Base-by-base conservation (phyloP, 1,139 yeast species). In the Taphrina confusa region DNA sequence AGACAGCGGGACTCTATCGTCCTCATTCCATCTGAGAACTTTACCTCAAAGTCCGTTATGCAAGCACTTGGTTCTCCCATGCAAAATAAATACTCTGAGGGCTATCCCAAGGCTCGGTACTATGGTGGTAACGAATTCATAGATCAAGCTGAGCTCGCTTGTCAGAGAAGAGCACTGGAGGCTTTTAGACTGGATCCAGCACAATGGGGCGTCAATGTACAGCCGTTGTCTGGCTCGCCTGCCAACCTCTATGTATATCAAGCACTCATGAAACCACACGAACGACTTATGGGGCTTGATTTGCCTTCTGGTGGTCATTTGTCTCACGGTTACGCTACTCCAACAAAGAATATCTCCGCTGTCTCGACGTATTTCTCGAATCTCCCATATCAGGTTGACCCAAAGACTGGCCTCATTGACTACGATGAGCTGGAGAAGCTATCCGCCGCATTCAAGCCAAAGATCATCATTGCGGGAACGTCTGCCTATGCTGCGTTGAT, bases 161-260 rank as follows among this genome's bases (percentile, higher is more conserved):
- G 97, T 76, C 97, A 91, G 78, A 79, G 85, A 70, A 83, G 98
- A 76, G 98, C 97, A 61, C 80, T 92, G 68, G 81, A 85, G 65
- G 96, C 97, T 23, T 92, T 92, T 78, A 76, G 80, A 68, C 74
- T 90, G 62, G 81, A 86, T 69, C 78, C 91, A 57, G 94, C 83
- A 66, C 82, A 84, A 74, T 92, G 98, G 97, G 97, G 98, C 65
- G 97, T 92, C 70, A 92, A 92, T 71, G 98, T 92, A 60, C 98
- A 92, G 78, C 62, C 97, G 34, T 80, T 92, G 69, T 87, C 95
- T 61, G 98, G 98, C 66, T 90, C 97, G 31, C 97, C 97, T 66
- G 98, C 98, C 64, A 92, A 92, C 77, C 82, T 92, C 73, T 94
- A 92, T 74, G 96, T 89, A 52, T 92, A 92, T 78, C 94, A 89